Conservation (phyloP, 108 stramenopile species). For the Aurantiochytrium sp. region DNA sequence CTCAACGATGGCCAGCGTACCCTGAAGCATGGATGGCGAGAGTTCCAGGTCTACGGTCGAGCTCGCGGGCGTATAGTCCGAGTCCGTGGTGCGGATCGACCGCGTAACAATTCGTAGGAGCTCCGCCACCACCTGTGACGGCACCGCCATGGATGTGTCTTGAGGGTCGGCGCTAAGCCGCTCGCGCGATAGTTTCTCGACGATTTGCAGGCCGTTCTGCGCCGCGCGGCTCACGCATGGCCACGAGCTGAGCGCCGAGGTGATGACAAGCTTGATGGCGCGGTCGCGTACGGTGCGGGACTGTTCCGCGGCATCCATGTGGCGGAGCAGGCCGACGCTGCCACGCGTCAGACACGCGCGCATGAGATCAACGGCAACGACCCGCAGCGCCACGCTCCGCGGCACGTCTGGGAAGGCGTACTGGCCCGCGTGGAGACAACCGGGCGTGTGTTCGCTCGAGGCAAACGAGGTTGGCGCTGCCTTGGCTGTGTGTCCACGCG, state of each 20-base stretch:
- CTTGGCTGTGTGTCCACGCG: background rate
- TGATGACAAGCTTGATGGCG: slow-evolving; percentile 5
- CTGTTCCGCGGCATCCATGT: background rate
- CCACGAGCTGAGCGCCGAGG: slow-evolving; percentile 1
- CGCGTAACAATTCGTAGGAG: background rate
- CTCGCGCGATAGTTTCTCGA: background rate
- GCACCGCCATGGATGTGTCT: background rate
- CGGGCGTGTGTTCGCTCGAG: background rate
- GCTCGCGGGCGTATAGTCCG: background rate
- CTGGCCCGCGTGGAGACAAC: background rate
- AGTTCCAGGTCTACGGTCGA: background rate
- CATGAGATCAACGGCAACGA: background rate
- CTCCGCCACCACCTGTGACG: background rate
- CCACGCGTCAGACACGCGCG: background rate
- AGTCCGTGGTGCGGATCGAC: background rate
- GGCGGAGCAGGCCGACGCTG: background rate
- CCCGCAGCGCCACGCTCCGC: background rate
- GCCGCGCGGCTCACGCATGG: background rate
- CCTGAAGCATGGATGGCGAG: background rate
- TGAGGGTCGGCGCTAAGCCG: background rate
- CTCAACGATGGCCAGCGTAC: background rate
- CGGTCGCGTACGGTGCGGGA: background rate
- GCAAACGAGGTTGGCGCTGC: background rate
- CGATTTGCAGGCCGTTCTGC: background rate
- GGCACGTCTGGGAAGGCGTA: slow-evolving; percentile 13